A percentile compares a stretch with the other conserved stretches of the same genome.
Evolutionary conservation across 1,284 basidiomycete genomes (phyloP).

Genomic region (Irpex lacteus): DNA sequence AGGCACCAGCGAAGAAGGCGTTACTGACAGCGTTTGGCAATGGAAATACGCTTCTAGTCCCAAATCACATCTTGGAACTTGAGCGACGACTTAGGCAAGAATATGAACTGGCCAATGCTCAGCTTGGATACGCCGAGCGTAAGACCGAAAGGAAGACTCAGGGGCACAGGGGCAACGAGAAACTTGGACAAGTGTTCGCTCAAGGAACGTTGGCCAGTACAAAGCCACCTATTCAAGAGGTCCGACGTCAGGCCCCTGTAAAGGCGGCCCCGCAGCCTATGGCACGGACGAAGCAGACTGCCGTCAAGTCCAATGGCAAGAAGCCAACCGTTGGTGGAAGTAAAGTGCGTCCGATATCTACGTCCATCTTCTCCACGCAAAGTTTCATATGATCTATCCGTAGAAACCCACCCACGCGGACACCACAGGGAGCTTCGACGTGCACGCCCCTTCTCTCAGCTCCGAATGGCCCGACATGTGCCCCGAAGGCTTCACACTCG

Average conservation of each 20-base stretch:
- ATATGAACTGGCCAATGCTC: not conserved
- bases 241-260: too few species aligned
- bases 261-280: too few species aligned
- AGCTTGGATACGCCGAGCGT: not conserved
- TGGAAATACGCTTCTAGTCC: not conserved
- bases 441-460: not conserved
- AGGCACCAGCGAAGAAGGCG: not conserved
- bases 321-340: too few species aligned
- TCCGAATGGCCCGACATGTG: not conserved
- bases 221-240: too few species aligned
- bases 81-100: not conserved
- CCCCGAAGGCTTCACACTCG: not conserved
- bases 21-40: not conserved
- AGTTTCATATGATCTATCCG: not conserved
- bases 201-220: too few species aligned
- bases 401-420: not conserved
- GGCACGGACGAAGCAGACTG: too few species aligned
- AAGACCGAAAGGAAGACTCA: not conserved
- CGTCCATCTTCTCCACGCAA: too few species aligned
- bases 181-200: not conserved
- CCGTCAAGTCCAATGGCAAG: too few species aligned
- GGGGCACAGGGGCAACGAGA: not conserved
- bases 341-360: too few species aligned
- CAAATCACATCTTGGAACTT: not conserved
- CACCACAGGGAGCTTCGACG: not conserved